Evolutionary conservation across 2,329 filamentous ascomycete species (phyloP), one percentile per base, ranked within the genome.

Genomic region (Aspergillus sp.): DNA sequence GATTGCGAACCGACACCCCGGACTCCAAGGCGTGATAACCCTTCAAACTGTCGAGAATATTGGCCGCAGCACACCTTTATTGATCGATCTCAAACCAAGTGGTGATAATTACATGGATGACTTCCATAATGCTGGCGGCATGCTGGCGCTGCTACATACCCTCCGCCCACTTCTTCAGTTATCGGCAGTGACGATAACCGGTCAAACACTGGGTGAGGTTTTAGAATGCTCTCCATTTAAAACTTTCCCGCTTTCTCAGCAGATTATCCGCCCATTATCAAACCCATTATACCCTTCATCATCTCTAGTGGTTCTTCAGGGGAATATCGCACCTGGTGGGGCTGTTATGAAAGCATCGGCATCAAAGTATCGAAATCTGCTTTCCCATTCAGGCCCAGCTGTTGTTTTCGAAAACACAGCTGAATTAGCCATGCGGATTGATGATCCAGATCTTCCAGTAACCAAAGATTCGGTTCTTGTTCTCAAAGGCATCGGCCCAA

Each of bases 61-160:
- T 30, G 74, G 74, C 4, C 61, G 62, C 11, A 70, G 60, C 6
- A 73, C 69, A 0, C 74, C 74, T 0, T 54, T 77, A 0, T 52
- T 77, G 5, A 63, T 77, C 7, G 74, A 77, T 48, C 58, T 77
- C n/a, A 77, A 77, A 46, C 74, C 74, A 0, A 75, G 72, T 42
- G 74, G 74, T 3, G 72, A 75, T 46, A 75, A 75, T 45, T 76
- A 76, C 50, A 77, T 77, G 74, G 71, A 66, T n/a, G 74, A 77
- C 49, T 77, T 77, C 43, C 74, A 77, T 48, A 74, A 76, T 45
- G 72, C 73, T 0, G 74, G 74, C 2, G 74, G 74, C 4, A 76
- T 77, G 73, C 51, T 71, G 27, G 70, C 70, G 4, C 52, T 77
- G 6, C 49, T 77, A 19, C 71, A 74, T 43, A 68, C 65, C 0